Percentiles rank a stretch among this genome's conserved stretches.
Evolutionary conservation across 177 flowering plant species (phyloP).

Genomic region (Vitis hybrid): DNA sequence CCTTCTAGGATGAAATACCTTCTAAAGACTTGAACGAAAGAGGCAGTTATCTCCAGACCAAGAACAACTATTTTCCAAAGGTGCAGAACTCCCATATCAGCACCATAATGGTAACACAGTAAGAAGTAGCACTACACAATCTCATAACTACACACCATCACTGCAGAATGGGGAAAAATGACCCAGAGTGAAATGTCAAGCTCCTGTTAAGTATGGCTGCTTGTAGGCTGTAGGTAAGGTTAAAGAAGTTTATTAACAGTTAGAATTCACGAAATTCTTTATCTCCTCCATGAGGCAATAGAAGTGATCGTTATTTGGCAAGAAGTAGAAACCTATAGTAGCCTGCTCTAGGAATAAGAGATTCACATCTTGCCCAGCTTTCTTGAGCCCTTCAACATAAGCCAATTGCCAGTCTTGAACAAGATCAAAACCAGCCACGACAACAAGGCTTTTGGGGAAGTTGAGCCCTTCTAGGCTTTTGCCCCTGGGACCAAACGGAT

Average conservation of each 20-base stretch:
- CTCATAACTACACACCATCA: slow-evolving; percentile 30
- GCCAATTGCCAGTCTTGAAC: slow-evolving; percentile 59
- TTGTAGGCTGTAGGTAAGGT: slow-evolving; percentile 19
- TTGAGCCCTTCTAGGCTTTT: slow-evolving; percentile 31
- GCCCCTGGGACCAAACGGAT: slow-evolving; percentile 49
- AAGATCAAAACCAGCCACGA: slow-evolving; percentile 57
- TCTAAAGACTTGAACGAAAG: background rate
- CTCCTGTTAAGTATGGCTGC: slow-evolving; percentile 29
- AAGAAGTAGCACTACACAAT: slow-evolving; percentile 25
- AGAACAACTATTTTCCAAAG: background rate
- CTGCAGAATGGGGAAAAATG: slow-evolving; percentile 11
- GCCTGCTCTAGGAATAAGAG: slow-evolving; percentile 46
- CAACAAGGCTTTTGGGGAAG: slow-evolving; percentile 51
- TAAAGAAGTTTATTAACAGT: slow-evolving; percentile 31
- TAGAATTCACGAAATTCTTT: slow-evolving; percentile 33
- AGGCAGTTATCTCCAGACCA: background rate
- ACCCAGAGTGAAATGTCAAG: slow-evolving; percentile 29
- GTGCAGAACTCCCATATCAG: slow-evolving; percentile 11
- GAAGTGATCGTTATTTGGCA: slow-evolving; percentile 59
- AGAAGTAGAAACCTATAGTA: slow-evolving; percentile 61
- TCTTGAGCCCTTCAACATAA: slow-evolving; percentile 44
- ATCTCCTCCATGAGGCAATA: slow-evolving; percentile 49
- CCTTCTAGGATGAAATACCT: background rate
- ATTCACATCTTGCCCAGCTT: slow-evolving; percentile 37
- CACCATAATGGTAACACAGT: slow-evolving; percentile 10